These are phyloP conservation scores for Tricholoma flavovirens DNA, from an alignment of 768 basidiomycete genomes.

Conservation along the genomic window DNA sequence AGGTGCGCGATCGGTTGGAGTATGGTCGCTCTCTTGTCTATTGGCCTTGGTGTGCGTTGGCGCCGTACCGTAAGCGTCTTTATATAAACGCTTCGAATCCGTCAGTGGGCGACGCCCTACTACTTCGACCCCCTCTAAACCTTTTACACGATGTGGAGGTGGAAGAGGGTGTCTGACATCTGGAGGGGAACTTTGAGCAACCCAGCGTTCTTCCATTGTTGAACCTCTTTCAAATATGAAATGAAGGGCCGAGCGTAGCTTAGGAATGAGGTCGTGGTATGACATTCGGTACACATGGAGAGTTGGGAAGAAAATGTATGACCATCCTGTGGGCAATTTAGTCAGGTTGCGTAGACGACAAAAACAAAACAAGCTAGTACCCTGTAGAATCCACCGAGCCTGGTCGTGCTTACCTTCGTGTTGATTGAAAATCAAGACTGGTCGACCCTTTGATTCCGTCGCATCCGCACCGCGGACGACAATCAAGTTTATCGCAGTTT, in stretches of 20 bases:
- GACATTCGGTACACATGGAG: constrained; percentile 31
- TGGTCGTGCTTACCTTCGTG: constrained; percentile 18
- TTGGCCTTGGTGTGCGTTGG: neutral
- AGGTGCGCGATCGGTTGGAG: neutral
- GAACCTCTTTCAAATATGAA: constrained; percentile 16
- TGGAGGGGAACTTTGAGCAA: neutral
- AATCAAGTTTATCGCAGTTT: constrained; percentile 34
- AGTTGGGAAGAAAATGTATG: constrained; percentile 37
- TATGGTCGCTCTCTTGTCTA: neutral
- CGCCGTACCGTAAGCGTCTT: neutral
- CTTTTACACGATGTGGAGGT: neutral
- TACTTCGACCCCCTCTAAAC: neutral
- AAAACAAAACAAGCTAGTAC: constrained; percentile 15
- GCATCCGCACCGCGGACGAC: constrained; percentile 35
- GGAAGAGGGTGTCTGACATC: neutral
- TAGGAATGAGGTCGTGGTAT: constrained; percentile 1
- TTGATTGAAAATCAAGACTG: constrained; percentile 18
- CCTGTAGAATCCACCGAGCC: constrained; percentile 27
- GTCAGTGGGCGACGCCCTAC: neutral
- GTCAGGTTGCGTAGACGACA: neutral
- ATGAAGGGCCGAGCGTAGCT: constrained; percentile 21
- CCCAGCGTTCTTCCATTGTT: constrained; percentile 17
- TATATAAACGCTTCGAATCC: neutral
- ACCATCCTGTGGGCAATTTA: constrained; percentile 36
- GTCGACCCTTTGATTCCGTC: constrained; percentile 11